Conservation (phyloP, 768 basidiomycete genomes). For the Psilocybe subaeruginosa region DNA sequence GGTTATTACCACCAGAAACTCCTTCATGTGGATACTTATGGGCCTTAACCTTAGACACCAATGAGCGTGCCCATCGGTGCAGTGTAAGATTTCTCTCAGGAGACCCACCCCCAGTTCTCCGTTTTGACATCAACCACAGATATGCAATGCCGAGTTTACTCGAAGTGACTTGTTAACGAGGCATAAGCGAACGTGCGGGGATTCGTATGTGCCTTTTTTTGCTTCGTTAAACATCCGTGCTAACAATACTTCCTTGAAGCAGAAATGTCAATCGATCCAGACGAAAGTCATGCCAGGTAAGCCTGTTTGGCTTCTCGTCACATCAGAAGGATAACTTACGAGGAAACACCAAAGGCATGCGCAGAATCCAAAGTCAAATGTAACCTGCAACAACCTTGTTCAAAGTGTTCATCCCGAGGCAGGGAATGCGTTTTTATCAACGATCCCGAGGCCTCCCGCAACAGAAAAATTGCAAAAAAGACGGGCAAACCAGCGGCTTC, state of each 20-base stretch:
- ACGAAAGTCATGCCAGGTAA: conserved; percentile 66
- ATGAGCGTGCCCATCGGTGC: conserved; percentile 67
- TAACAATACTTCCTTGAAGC: conserved; percentile 18
- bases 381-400: conserved; percentile 68
- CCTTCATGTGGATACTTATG: conserved; percentile 9
- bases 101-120: background rate
- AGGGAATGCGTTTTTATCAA: conserved; percentile 67
- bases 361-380: conserved; percentile 81
- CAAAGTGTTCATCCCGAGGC: conserved; percentile 64
- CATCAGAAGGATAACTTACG: conserved; percentile 8
- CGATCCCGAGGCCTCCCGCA: conserved; percentile 45
- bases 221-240: background rate
- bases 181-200: conserved; percentile 73
- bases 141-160: conserved; percentile 71
- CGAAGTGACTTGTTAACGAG: conserved; percentile 73
- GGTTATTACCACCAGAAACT: conserved; percentile 24
- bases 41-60: conserved; percentile 54
- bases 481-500: conserved; percentile 22
- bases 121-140: conserved; percentile 37
- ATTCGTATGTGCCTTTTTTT: conserved; percentile 49
- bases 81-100: conserved; percentile 43
- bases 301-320: conserved; percentile 5
- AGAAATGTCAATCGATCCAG: conserved; percentile 58
- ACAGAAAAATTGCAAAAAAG: conserved; percentile 37
- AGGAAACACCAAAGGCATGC: conserved; percentile 45